Evolutionary conservation across 768 basidiomycete species (phyloP).

Genomic region (Bullera alba): DNA sequence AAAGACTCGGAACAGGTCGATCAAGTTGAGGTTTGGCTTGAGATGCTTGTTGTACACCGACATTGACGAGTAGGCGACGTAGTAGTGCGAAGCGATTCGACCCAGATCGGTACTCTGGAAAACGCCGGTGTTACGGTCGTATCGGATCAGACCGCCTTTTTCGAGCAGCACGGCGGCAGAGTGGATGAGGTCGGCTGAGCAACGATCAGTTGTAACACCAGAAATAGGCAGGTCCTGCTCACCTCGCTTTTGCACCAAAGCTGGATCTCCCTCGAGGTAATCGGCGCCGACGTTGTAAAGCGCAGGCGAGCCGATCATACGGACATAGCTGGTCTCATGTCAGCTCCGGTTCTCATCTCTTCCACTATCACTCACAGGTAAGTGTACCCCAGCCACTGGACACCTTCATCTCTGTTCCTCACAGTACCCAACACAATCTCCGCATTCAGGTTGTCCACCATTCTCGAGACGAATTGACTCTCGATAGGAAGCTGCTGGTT

Average conservation of each 20-base stretch:
- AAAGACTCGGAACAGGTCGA: conserved; percentile 93
- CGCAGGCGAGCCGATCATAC: conserved; percentile 82
- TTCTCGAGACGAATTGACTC: conserved; percentile 80
- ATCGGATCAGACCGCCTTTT: conserved; percentile 89
- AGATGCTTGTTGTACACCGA: conserved; percentile 91
- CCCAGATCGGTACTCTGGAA: conserved; percentile 93
- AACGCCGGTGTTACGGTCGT: conserved; percentile 76
- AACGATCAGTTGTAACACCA: conserved; percentile 6
- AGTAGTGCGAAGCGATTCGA: conserved; percentile 89
- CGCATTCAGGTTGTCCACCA: conserved; percentile 93
- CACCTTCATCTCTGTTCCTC: conserved; percentile 90
- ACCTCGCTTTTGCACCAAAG: conserved; percentile 80
- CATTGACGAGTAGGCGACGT: conserved; percentile 93
- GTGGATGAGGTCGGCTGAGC: conserved; percentile 67
- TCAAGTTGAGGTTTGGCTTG: conserved; percentile 70
- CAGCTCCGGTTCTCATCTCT: conserved; percentile 13
- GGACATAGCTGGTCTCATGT: conserved; percentile 63
- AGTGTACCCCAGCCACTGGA: conserved; percentile 93
- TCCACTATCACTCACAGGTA: conserved; percentile 61
- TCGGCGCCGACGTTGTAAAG: conserved; percentile 83
- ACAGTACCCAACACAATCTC: conserved; percentile 94
- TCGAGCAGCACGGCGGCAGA: conserved; percentile 88
- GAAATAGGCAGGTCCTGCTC: conserved; percentile 30
- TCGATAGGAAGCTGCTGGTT: conserved; percentile 98
- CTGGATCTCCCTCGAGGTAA: conserved; percentile 77